Conservation (phyloP, 306 rosid genomes). For the Lathyrus aphaca region DNA sequence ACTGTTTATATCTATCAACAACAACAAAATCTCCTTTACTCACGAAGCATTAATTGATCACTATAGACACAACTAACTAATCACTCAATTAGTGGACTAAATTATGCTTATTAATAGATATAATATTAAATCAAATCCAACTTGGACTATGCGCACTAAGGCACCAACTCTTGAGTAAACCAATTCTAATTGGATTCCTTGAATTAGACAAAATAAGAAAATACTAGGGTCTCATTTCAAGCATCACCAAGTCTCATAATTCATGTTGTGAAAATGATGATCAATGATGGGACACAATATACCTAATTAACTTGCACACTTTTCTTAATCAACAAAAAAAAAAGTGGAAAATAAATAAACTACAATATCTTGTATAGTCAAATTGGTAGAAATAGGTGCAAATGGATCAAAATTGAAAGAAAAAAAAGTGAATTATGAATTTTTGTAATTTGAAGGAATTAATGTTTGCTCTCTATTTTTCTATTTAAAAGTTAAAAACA, state of each 20-base stretch:
- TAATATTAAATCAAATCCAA: constrained; percentile 31
- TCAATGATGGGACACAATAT: constrained; percentile 34
- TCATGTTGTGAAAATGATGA: constrained; percentile 38
- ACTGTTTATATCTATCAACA: not conserved
- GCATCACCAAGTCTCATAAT: constrained; percentile 30
- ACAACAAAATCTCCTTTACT: not conserved
- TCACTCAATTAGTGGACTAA: constrained; percentile 29
- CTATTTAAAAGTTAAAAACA: no score
- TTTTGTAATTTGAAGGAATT: no score
- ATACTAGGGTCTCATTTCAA: constrained; percentile 13
- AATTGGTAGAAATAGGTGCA: no score
- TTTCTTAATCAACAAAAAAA: not conserved
- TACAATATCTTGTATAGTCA: not conserved
- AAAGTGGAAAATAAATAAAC: not conserved
- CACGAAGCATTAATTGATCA: not conserved
- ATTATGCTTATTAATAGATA: not conserved
- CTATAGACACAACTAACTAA: constrained; percentile 26
- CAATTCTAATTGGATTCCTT: constrained; percentile 34
- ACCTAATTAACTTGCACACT: not conserved
- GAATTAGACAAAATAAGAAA: constrained; percentile 18
- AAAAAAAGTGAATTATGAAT: no score
- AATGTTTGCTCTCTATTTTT: no score
- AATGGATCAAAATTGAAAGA: no score
- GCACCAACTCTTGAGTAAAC: constrained; percentile 45
- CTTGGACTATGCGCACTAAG: constrained; percentile 46